Evolutionary conservation across 768 basidiomycete species (phyloP), one percentile per base, ranked within the genome.

Genomic region (Pleurotus platypus): DNA sequence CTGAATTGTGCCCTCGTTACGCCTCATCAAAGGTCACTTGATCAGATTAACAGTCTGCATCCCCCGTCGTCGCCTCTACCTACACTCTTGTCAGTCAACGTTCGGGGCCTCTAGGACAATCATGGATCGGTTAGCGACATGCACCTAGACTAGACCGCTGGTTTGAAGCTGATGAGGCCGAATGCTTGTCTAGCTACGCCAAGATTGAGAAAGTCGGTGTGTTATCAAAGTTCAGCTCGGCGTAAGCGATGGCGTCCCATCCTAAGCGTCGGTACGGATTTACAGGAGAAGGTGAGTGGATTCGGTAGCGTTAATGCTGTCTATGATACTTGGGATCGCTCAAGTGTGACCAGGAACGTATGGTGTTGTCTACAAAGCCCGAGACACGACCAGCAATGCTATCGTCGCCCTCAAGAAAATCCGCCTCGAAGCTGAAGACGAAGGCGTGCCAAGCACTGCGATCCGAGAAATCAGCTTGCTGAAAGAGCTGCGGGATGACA

Each of bases 341-440:
- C 56, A 55, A 51, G 18, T 9, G 57, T 50, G 51, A 24, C 59
- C 56, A 98, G 96, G 96, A 63, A 98, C 96, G 22, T 98, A 98
- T 63, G 96, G 96, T 57, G 96, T 98, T 53, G 96, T 98, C 18
- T 98, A 98, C 82, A 97, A 98, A 72, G 96, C 96, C 40, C 83
- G 86, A 62, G 95, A 98, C 69, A 73, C 84, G 60, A 80, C 73
- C 46, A 89, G 82, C 7, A 89, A 89, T 69, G 74, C 85, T 63
- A 86, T 98, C 63, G 97, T 99, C 50, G 97, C 97, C 20, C 78
- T 98, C 62, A 99, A 99, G 85, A 99, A 99, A 81, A 98, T 99
- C 69, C 78, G 97, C 40, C 84, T 99, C 24, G 97, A 98, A 70
- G 94, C 94, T 15, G 97, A 98, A 72, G 97, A 99, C 67, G 97